These are phyloP conservation scores for Guadua angustifolia DNA, from an alignment of 176 grass and related monocot species.

Conservation along the genomic window DNA sequence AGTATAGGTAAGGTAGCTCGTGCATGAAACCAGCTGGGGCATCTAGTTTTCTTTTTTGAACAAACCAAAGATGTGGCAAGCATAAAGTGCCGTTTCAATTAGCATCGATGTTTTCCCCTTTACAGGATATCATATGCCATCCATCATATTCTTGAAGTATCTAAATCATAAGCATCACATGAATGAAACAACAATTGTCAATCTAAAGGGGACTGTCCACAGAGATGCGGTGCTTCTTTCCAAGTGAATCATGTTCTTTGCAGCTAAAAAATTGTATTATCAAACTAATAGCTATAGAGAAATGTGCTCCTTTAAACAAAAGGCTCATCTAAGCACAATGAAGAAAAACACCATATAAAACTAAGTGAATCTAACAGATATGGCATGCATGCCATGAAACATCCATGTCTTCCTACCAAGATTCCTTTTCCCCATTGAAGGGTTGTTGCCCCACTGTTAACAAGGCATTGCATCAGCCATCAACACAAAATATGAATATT, in stretches of 20 bases:
- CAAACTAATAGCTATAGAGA: too few species aligned
- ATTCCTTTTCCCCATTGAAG: neutral
- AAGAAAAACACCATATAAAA: slow-evolving; percentile 27
- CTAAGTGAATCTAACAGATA: slow-evolving; percentile 35
- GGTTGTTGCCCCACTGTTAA: slow-evolving; percentile 4
- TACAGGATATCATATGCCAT: too few species aligned
- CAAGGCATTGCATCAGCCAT: neutral
- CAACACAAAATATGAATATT: neutral
- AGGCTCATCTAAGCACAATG: slow-evolving; percentile 32
- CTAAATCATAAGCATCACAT: too few species aligned
- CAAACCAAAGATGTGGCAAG: too few species aligned
- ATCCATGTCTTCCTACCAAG: slow-evolving; percentile 31
- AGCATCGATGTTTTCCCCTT: too few species aligned
- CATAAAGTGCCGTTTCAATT: too few species aligned
- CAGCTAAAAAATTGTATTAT: too few species aligned
- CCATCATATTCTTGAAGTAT: too few species aligned
- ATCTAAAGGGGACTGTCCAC: too few species aligned
- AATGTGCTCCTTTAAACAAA: slow-evolving; percentile 51
- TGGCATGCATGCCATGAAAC: slow-evolving; percentile 28
- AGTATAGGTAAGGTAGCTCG: slow-evolving; percentile 30
- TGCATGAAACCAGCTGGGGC: slow-evolving; percentile 47
- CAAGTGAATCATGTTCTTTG: too few species aligned
- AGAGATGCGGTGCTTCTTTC: too few species aligned
- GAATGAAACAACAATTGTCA: too few species aligned
- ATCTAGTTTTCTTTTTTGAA: slow-evolving; percentile 23